These are phyloP conservation scores for Cyberlindnera euphorbiiphila DNA, from an alignment of 805 yeast species.

Conservation along the genomic window DNA sequence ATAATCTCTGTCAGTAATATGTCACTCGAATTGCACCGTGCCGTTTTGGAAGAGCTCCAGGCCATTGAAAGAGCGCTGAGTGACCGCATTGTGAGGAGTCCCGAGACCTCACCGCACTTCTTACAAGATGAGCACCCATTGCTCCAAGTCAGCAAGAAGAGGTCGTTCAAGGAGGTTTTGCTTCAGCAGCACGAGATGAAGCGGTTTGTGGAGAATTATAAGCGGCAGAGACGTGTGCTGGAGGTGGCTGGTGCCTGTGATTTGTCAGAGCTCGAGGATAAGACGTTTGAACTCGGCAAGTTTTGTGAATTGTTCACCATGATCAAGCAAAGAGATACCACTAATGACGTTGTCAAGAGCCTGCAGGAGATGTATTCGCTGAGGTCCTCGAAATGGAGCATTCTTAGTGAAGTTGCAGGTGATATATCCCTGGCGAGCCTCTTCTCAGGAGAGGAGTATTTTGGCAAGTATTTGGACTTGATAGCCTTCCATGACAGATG, in stretches of 20 bases:
- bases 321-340: conserved; percentile 30
- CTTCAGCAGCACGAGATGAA: conserved; percentile 68
- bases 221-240: conserved; percentile 11
- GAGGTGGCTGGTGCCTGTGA: background rate
- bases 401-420: conserved; percentile 48
- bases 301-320: conserved; percentile 37
- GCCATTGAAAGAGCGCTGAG: conserved; percentile 64
- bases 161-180: conserved; percentile 41
- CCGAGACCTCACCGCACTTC: conserved; percentile 43
- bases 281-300: conserved; percentile 28
- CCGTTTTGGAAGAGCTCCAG: conserved; percentile 60
- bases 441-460: conserved; percentile 58
- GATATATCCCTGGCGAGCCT: conserved; percentile 44
- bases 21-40: conserved; percentile 38
- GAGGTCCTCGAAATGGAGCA: conserved; percentile 20
- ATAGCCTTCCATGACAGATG: conserved; percentile 47
- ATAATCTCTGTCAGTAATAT: no score
- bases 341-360: conserved; percentile 27
- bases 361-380: conserved; percentile 18
- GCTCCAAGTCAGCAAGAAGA: conserved; percentile 38
- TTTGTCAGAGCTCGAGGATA: conserved; percentile 21
- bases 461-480: conserved; percentile 65
- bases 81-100: conserved; percentile 58
- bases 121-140: conserved; percentile 27
- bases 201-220: conserved; percentile 45